These are phyloP conservation scores for Aspergillus latus DNA, from an alignment of 2,329 filamentous ascomycete genomes.

Conservation along the genomic window DNA sequence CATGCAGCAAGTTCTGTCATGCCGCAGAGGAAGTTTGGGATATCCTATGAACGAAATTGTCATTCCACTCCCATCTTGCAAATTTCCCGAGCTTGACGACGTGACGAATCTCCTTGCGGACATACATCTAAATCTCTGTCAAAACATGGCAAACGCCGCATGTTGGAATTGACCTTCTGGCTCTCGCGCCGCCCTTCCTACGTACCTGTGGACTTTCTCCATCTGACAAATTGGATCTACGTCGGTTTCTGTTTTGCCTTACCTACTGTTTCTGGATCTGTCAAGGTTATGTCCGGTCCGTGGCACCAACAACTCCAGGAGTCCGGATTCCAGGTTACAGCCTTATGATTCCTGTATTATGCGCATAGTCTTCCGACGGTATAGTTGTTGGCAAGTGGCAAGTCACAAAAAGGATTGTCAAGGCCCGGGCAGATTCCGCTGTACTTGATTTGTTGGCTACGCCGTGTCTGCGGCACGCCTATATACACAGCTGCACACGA, in stretches of 20 bases:
- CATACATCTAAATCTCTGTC: slow-evolving; percentile 20
- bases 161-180: slow-evolving; percentile 7
- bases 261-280: slow-evolving; percentile 12
- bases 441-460: neutral
- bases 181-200: slow-evolving; percentile 7
- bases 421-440: neutral
- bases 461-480: neutral
- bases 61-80: slow-evolving; percentile 1
- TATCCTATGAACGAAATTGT: slow-evolving; percentile 65
- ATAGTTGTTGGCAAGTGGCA: neutral
- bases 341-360: neutral
- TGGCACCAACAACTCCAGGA: neutral
- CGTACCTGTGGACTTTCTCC: slow-evolving; percentile 5
- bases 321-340: neutral
- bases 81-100: slow-evolving; percentile 24
- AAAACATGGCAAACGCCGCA: slow-evolving; percentile 13
- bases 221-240: slow-evolving; percentile 13
- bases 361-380: slow-evolving; percentile 2
- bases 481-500: neutral
- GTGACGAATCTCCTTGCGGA: slow-evolving; percentile 31
- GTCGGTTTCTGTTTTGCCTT: slow-evolving; percentile 19
- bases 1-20: slow-evolving; percentile 99
- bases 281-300: neutral
- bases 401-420: slow-evolving; percentile 1
- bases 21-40: slow-evolving; percentile 96